Evolutionary conservation across 129 eudicot genomes (phyloP).

Genomic region (Apium graveolens): DNA sequence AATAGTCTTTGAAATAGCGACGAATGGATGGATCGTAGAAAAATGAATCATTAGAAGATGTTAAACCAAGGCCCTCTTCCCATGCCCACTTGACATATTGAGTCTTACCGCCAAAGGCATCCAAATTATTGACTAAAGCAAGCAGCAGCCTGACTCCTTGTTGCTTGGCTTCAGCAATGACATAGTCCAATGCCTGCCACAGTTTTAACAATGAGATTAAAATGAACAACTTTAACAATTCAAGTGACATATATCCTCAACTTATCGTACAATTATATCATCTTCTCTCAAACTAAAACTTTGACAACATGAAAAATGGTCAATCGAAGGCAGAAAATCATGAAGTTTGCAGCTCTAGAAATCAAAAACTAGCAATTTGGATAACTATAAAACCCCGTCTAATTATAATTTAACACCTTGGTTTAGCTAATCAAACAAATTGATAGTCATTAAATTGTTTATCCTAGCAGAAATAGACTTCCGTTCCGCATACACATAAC

Average conservation of each 20-base stretch:
- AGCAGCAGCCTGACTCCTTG: constrained; percentile 71
- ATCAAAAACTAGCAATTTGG: background rate
- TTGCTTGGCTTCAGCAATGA: constrained; percentile 76
- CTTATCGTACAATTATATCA: background rate
- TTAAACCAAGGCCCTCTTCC: constrained; percentile 75
- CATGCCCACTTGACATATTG: constrained; percentile 95
- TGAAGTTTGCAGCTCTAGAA: background rate
- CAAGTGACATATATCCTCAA: background rate
- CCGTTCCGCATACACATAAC: background rate
- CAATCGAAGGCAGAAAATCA: background rate
- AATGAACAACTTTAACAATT: background rate
- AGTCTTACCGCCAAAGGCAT: constrained; percentile 90
- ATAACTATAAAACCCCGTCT: background rate
- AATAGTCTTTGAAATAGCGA: constrained; percentile 62
- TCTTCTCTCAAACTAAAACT: background rate
- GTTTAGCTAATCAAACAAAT: background rate
- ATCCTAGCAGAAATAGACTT: background rate
- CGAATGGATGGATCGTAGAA: constrained; percentile 83
- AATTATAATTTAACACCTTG: background rate
- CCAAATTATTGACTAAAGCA: constrained; percentile 81
- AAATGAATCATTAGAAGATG: constrained; percentile 87
- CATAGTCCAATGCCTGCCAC: constrained; percentile 79
- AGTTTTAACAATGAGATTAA: background rate
- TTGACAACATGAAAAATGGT: background rate
- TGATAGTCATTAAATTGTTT: background rate